Base-by-base conservation (phyloP, 2,329 filamentous ascomycete genomes). In the Ophiocordyceps camponoti-rufipedis region DNA sequence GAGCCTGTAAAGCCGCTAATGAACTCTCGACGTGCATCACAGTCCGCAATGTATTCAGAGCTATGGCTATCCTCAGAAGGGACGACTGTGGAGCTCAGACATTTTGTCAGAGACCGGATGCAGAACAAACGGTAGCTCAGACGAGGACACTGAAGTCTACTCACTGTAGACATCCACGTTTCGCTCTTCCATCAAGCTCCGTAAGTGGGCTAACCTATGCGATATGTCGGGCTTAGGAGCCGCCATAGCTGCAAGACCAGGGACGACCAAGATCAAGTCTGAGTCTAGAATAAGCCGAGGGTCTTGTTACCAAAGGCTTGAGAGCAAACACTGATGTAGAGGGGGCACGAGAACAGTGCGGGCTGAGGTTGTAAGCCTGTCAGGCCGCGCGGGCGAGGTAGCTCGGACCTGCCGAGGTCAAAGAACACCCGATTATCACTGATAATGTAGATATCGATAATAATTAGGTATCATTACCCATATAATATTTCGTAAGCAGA, bases 1-100 rank as follows among this genome's bases (percentile, higher is more conserved):
- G 91, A 98, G 46, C 91, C 91, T 48, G 85, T 86, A 63, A 98
- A 98, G 28, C 91, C 89, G 49, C 80, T 88, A 54, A 98, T 94
- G 58, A 81, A 95, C 59, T 81, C 85, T 69, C 91, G 80, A 53
- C 91, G 80, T 49, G 75, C 88, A 68, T 98, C 91, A 60, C 86
- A 94, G n/a, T 82, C 80, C 44, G 91, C 91, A 62, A 95, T 95
- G 64, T 98, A 98, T 67, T 98, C 91, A 53, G 89, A 96, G 54
- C 89, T 85, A 62, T 98, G 91, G 59, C 85, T 89, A 62, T 98
- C 91, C 74, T 96, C 91, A 32, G 89, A 95, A 1, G 91, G 91
- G 7, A 96, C 76, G 58, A 98, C 89, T 96, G 59, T 40, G 33
- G 33, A 2, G n/a, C 13, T 23, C 23, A 23, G 23, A 28, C 9